Base-by-base conservation (phyloP, 352 stramenopile species). In the Phytophthora lateralis region DNA sequence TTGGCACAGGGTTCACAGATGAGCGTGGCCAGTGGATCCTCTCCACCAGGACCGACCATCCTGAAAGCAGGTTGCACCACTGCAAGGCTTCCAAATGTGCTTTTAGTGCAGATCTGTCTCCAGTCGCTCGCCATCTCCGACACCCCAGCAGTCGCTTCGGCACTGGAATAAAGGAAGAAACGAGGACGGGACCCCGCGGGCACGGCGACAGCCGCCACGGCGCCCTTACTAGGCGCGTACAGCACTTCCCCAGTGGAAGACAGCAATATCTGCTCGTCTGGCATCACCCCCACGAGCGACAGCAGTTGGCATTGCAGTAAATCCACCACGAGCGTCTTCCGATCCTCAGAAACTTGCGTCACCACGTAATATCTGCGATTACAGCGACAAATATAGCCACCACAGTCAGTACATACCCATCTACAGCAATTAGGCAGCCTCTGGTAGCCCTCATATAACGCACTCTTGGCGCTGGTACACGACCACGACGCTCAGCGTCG, bases 261-360 rank as follows among this genome's bases (percentile, higher is more conserved):
- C 15, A 90, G 43, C 35, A 91, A 63, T 26, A 78, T 57, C 53
- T 93, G 83, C 15, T 88, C 73, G 4, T 88, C 72, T 0, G 80
- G 78, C 10, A 77, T 57, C n/a, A 88, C 46, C 4, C 78, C 81
- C 14, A 85, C 15, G 14, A 93, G 81, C 44, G 83, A 93, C 32
- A 93, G 56, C 17, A 93, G 60, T 50, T 91, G 81, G 46, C 77
- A 88, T 63, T 90, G 83, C 39, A 91, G 56, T 62, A 93, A 50
- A 45, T 90, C 81, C 4, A 87, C 54, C 21, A 67, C 51, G 32
- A 92, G 55, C 21, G 52, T 47, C 27, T 55, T 60, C 18, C 50
- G 64, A 65, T 73, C 47, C 0, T 41, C 26, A 43, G 68, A 66
- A 29, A 41, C 38, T 21, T 66, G 56, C 11, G 60, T 70, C 24